Percentiles rank a stretch among this genome's conserved stretches.
phyloP scores from a whole-genome alignment of 1,284 basidiomycete genomes.

The Albatrellus sp. region DNA sequence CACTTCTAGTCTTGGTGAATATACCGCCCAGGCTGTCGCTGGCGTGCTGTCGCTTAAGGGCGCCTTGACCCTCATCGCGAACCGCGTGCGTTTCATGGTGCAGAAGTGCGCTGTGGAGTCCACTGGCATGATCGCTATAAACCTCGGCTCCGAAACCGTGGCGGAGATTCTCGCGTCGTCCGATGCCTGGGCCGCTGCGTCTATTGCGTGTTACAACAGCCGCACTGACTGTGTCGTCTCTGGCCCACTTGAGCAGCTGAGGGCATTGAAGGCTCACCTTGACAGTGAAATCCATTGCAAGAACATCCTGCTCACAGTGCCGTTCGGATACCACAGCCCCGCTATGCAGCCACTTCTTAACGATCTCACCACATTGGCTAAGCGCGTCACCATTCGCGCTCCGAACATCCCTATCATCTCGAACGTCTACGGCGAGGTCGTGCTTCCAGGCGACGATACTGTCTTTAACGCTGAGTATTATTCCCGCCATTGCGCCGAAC shows the following conservation, averaged over 20 bases:
- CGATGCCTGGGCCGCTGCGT: conserved; percentile 23
- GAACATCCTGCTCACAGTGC: conserved; percentile 33
- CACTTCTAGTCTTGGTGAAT: conserved; percentile 49
- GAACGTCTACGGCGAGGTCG: conserved; percentile 39
- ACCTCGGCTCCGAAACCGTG: conserved; percentile 23
- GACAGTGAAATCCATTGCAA: conserved; percentile 24
- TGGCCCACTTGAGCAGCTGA: conserved; percentile 33
- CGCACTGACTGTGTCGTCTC: conserved; percentile 42
- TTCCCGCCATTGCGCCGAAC: conserved; percentile 41
- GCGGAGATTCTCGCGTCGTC: conserved; percentile 23
- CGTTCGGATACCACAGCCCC: conserved; percentile 52
- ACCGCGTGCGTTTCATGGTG: conserved; percentile 41
- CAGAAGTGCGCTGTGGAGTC: conserved; percentile 27
- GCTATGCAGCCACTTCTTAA: conserved; percentile 45
- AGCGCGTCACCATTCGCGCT: conserved; percentile 24
- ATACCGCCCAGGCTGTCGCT: conserved; percentile 49
- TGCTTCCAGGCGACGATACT: conserved; percentile 35
- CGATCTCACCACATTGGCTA: conserved; percentile 29
- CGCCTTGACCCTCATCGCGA: conserved; percentile 46
- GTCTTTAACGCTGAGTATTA: conserved; percentile 44
- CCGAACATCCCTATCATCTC: conserved; percentile 48
- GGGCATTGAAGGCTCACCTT: conserved; percentile 27
- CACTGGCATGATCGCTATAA: conserved; percentile 52
- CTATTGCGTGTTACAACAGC: conserved; percentile 53
- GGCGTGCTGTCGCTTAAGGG: conserved; percentile 40